Evolutionary conservation across 352 stramenopile genomes (phyloP).

Genomic region (Phytopythium montanum): DNA sequence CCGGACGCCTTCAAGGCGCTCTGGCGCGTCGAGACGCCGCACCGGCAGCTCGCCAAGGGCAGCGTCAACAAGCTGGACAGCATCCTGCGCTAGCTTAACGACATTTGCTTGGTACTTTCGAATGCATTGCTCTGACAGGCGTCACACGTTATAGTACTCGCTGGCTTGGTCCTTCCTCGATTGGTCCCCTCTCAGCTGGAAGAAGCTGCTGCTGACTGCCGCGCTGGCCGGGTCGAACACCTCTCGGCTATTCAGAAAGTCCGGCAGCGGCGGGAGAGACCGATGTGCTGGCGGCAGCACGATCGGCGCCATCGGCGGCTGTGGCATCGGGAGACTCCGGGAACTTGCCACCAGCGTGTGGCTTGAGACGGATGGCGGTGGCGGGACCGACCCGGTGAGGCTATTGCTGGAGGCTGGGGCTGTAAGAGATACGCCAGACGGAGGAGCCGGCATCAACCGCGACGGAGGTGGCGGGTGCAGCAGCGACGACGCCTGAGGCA

Average conservation of each 20-base stretch:
- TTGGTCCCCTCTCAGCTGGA: constrained; percentile 45
- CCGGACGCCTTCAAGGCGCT: constrained; percentile 65
- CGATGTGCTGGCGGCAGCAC: constrained; percentile 47
- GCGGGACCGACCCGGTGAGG: background rate
- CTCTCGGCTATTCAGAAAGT: constrained; percentile 65
- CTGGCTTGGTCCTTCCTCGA: constrained; percentile 36
- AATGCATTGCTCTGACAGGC: background rate
- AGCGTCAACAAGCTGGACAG: constrained; percentile 85
- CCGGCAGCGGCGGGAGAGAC: constrained; percentile 48
- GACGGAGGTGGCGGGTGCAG: constrained; percentile 31
- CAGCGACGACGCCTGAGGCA: constrained; percentile 38
- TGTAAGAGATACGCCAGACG: background rate
- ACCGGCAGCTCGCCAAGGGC: constrained; percentile 65
- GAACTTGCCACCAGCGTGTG: background rate
- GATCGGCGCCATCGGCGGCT: constrained; percentile 41
- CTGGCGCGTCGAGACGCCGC: constrained; percentile 71
- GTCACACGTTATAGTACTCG: constrained; percentile 29
- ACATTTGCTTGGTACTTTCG: background rate
- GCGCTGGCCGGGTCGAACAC: constrained; percentile 43
- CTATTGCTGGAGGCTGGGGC: background rate
- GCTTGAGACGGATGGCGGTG: background rate
- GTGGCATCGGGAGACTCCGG: constrained; percentile 3
- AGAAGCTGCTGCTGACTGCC: constrained; percentile 29
- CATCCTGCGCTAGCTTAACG: constrained; percentile 45
- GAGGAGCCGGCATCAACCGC: constrained; percentile 23